Evolutionary conservation across 306 rosid species (phyloP).

Genomic region (Vachellia collinsii): DNA sequence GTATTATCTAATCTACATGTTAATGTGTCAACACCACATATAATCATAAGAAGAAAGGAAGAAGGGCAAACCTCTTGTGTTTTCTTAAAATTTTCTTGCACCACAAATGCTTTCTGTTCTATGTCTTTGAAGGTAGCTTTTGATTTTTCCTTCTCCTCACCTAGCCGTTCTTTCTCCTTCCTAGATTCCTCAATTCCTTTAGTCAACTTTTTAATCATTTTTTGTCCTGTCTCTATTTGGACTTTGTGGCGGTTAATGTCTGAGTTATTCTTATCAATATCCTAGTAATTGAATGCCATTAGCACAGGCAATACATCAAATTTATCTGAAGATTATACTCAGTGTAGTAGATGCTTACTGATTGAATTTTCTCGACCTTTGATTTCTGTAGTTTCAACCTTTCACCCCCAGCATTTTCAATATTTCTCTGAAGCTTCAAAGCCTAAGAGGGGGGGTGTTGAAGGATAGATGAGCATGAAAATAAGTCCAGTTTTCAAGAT

Average conservation of each 20-base stretch:
- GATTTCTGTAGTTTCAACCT: slow-evolving; percentile 77
- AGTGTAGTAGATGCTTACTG: slow-evolving; percentile 61
- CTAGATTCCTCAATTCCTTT: slow-evolving; percentile 85
- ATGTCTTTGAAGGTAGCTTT: slow-evolving; percentile 68
- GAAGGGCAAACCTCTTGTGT: slow-evolving; percentile 67
- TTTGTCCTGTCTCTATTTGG: slow-evolving; percentile 86
- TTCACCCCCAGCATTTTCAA: slow-evolving; percentile 94
- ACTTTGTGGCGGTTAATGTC: slow-evolving; percentile 92
- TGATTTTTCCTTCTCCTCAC: slow-evolving; percentile 67
- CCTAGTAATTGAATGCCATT: slow-evolving; percentile 58
- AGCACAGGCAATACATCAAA: slow-evolving; percentile 35
- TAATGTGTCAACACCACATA: slow-evolving; percentile 17
- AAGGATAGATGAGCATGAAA: slow-evolving; percentile 25
- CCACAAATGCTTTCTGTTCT: slow-evolving; percentile 81
- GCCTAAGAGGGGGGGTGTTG: slow-evolving; percentile 58
- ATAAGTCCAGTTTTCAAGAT: slow-evolving; percentile 26
- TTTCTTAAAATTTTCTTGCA: slow-evolving; percentile 69
- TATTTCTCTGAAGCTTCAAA: slow-evolving; percentile 70
- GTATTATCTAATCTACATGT: slow-evolving; percentile 5
- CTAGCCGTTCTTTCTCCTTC: slow-evolving; percentile 72
- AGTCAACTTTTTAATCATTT: slow-evolving; percentile 76
- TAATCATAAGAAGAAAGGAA: slow-evolving; percentile 8
- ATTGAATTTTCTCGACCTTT: slow-evolving; percentile 81
- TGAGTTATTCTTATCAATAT: slow-evolving; percentile 75
- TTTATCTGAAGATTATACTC: slow-evolving; percentile 32